These are phyloP conservation scores for Leccinum pellstonianum DNA, from an alignment of 768 basidiomycete genomes.

Conservation along the genomic window DNA sequence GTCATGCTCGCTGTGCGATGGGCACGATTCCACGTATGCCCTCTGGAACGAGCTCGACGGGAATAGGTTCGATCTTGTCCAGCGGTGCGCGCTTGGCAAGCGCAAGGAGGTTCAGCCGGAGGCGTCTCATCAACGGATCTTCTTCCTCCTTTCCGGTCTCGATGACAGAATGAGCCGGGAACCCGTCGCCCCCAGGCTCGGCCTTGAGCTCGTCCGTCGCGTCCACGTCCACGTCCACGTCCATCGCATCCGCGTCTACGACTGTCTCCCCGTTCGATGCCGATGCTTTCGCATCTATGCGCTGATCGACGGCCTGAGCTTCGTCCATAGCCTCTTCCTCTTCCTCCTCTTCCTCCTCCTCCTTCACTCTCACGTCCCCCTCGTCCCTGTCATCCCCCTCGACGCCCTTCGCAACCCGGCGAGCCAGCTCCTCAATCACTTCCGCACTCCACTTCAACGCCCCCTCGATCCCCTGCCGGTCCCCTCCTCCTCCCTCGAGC, in stretches of 20 bases:
- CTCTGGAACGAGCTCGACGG: conserved; percentile 63
- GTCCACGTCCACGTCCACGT: conserved; percentile 10
- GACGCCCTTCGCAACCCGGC: background rate
- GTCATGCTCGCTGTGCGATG: conserved; percentile 30
- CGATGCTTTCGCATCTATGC: background rate
- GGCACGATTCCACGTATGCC: conserved; percentile 64
- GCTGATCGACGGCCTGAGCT: background rate
- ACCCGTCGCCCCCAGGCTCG: background rate
- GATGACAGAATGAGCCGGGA: background rate
- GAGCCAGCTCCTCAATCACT: conserved; percentile 44
- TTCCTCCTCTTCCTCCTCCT: conserved; percentile 12
- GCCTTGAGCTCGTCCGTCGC: conserved; percentile 18
- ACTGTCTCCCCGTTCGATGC: too few relatives aligned
- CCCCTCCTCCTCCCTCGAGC: conserved; percentile 33
- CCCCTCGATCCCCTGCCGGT: conserved; percentile 28
- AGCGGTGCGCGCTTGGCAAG: conserved; percentile 76
- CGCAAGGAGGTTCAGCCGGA: conserved; percentile 73
- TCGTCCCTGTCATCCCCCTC: background rate
- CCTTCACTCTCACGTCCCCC: background rate
- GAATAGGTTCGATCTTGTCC: conserved; percentile 64
- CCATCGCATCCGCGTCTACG: background rate
- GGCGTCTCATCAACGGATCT: conserved; percentile 50
- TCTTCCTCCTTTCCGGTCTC: conserved; percentile 40
- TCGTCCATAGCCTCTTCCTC: conserved; percentile 16
- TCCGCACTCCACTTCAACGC: conserved; percentile 60